Base-by-base conservation (phyloP, 306 rosid genomes). In the Acacia confusa region DNA sequence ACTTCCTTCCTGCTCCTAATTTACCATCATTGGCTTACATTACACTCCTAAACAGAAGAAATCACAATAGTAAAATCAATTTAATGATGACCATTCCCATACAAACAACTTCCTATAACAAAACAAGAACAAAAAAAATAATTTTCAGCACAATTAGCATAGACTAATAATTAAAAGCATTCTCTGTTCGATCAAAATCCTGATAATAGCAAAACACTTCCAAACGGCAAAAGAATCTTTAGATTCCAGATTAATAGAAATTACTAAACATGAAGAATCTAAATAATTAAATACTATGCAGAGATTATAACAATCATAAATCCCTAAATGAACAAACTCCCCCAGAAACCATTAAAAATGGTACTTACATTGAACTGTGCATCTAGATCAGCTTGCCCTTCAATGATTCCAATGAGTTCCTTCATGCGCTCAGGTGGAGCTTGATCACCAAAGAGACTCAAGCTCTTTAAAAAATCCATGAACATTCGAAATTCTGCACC, bases 321-420 rank as follows among this genome's bases (percentile, higher is more conserved):
- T 12, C 47, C n/a, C 30, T 32, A 22, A 75, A 57, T 36, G 32
- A 36, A 75, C 22, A 40, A 67, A 40, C 45, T 75, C 24, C 38
- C 75, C 75, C 58, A 68, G 40, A 75, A 43, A 13, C 74, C 53
- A 69, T 69, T 41, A 25, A 69, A n/a, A 41, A n/a, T 20, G 24
- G 34, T 7, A 36, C 75, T 41, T 44, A 96, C 99, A 84, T 87
- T 92, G 91, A 96, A 96, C 77, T 84, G 91, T 72, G 94, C 89
- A 84, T 91, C 92, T 82, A 93, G 86, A 85, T 96, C 99, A 82
- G 98, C 99, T 90, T 96, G 99, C 68, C 94, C 99, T 92, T 96
- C 99, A 85, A 96, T 85, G 76, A 96, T 92, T 83, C 90, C 99
- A 83, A 96, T 89, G 43, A 96, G 92, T 87, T 96, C 99, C 81